Base-by-base conservation (phyloP, 192 early-diverging fungal species). In the Tieghemiomyces parasiticus region DNA sequence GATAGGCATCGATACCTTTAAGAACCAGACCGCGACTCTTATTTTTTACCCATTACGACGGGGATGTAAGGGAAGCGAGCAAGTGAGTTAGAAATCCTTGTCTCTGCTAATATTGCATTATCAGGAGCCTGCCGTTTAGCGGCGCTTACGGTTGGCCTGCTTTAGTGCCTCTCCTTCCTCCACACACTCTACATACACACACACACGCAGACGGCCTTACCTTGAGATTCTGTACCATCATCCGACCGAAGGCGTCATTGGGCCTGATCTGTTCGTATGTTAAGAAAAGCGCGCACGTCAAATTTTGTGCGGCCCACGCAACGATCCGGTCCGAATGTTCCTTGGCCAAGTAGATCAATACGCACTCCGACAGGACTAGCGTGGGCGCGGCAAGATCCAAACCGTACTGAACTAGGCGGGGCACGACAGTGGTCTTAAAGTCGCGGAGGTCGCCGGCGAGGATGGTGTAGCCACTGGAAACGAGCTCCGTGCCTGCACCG, bases 241-340 rank as follows among this genome's bases (percentile, higher is more conserved):
- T 86, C 44, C 74, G 65, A 1, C 95, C 95, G 77, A 98, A 98
- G 10, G 85, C 69, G 67, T 98, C 92, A 49, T 83, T 63, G 0
- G 95, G 95, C 26, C 80, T 66, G 60, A 98, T 91, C 72, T 93
- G 93, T 61, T 98, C 95, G 67, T 94, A 98, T 3, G 86, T 73
- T 16, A 91, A 62, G 61, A 95, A 87, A 19, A 82, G 34, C 4
- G 81, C 68, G 19, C 71, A 61, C 0, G 59, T 47, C 35, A 84
- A 62, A 24, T 72, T 64, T 4, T 62, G 34, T 0, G 78, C 79
- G 45, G 83, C 75, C 89, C 87, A 90, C 49, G 80, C 64, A 3
- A 98, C 53, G 35, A 98, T 84, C 3, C 45, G 45, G 45, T 85
- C 75, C 0, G 88, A 81, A 51, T 78, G 70, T 10, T 56, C 20